Percentiles rank a stretch among this genome's conserved stretches.
phyloP scores from a whole-genome alignment of 306 rosid species.

The Lithocarpus polystachyus region DNA sequence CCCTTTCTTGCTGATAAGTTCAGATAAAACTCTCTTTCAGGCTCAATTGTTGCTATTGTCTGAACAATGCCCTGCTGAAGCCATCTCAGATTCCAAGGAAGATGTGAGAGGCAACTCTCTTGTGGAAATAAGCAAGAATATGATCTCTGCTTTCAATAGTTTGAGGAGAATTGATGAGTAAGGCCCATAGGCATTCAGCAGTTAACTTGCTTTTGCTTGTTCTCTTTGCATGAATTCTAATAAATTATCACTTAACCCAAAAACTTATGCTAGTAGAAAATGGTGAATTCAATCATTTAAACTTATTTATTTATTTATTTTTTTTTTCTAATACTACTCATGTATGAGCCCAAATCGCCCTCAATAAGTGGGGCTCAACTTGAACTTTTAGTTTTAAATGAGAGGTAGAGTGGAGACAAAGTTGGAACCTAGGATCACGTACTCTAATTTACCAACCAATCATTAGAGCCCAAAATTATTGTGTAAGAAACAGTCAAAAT shows the following conservation, averaged over 20 bases:
- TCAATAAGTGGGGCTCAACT: too few relatives aligned
- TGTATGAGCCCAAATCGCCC: too few relatives aligned
- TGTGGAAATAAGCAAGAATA: slow-evolving; percentile 45
- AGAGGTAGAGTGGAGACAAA: too few relatives aligned
- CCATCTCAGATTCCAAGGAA: slow-evolving; percentile 24
- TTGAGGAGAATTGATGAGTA: slow-evolving; percentile 60
- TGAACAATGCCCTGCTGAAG: slow-evolving; percentile 25
- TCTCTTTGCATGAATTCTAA: background rate
- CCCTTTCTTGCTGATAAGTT: slow-evolving; percentile 9
- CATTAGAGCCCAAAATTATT: background rate
- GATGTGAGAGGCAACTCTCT: slow-evolving; percentile 29
- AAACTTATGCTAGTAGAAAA: too few relatives aligned
- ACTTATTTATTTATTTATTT: too few relatives aligned
- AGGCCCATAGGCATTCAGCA: slow-evolving; percentile 27
- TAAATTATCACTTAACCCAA: too few relatives aligned
- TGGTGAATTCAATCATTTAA: too few relatives aligned
- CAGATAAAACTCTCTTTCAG: slow-evolving; percentile 32
- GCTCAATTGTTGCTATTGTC: slow-evolving; percentile 53
- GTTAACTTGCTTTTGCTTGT: slow-evolving; percentile 5
- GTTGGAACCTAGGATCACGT: too few relatives aligned
- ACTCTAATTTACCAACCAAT: background rate
- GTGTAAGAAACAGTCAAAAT: background rate
- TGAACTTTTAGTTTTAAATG: too few relatives aligned
- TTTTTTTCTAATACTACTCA: too few relatives aligned
- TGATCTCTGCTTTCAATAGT: slow-evolving; percentile 63